A percentile compares a stretch with the other conserved stretches of the same genome.
Conservation (phyloP, 805 yeast species). For the Peterozyma toletana region DNA sequence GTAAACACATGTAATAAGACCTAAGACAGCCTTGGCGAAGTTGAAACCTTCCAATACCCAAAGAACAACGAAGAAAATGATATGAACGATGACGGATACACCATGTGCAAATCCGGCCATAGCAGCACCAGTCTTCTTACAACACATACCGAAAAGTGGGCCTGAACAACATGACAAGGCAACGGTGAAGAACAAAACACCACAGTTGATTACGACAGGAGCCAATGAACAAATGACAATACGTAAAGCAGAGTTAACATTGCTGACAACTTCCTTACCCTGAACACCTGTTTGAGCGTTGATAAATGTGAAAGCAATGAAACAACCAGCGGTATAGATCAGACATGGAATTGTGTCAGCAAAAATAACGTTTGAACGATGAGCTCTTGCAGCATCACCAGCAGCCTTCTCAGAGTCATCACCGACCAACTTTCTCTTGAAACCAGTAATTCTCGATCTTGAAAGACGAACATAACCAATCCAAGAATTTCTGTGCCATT, state of each 20-base stretch:
- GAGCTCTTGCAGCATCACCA: constrained; percentile 81
- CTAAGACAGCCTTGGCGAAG: constrained; percentile 81
- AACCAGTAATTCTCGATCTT: constrained; percentile 82
- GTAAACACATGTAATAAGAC: constrained; percentile 77
- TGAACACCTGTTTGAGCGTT: constrained; percentile 83
- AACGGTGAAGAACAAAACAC: constrained; percentile 69
- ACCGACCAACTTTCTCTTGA: constrained; percentile 67
- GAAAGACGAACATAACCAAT: constrained; percentile 76
- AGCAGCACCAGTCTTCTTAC: constrained; percentile 94
- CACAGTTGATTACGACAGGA: constrained; percentile 87
- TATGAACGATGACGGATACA: constrained; percentile 81
- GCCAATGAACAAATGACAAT: constrained; percentile 75
- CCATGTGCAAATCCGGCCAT: constrained; percentile 96
- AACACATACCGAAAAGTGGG: constrained; percentile 88
- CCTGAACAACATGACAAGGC: constrained; percentile 96
- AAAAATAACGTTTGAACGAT: constrained; percentile 62
- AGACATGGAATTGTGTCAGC: constrained; percentile 69
- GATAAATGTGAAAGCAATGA: constrained; percentile 72
- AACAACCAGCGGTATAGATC: constrained; percentile 72
- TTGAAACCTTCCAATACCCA: constrained; percentile 95
- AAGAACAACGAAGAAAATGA: constrained; percentile 86
- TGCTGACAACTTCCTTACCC: constrained; percentile 27
- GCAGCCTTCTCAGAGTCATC: constrained; percentile 77
- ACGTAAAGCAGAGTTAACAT: constrained; percentile 68
- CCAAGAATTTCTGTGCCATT: constrained; percentile 88